These are phyloP conservation scores for Candida xiaguanensis DNA, from an alignment of 805 yeast species.

Conservation along the genomic window DNA sequence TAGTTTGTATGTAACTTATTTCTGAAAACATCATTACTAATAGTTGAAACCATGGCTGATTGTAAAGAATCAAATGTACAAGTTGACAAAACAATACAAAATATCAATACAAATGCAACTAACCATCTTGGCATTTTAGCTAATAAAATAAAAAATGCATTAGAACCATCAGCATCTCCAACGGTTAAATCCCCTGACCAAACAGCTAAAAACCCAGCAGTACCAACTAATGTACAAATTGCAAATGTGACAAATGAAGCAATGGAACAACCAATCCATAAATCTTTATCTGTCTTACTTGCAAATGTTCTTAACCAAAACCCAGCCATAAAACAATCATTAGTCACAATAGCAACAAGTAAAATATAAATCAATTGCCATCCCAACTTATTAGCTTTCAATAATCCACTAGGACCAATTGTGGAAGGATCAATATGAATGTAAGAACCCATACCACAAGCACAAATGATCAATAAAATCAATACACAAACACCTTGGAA, in stretches of 20 bases:
- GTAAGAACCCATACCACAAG: constrained; percentile 75
- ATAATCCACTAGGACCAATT: constrained; percentile 62
- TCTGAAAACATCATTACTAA: constrained; percentile 86
- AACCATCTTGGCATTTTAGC: constrained; percentile 81
- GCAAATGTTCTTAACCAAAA: constrained; percentile 96
- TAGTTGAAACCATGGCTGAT: constrained; percentile 81
- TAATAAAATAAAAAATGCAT: constrained; percentile 71
- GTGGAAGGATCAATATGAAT: constrained; percentile 60
- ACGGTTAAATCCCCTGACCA: constrained; percentile 74
- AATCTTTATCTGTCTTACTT: constrained; percentile 69
- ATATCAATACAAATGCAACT: constrained; percentile 75
- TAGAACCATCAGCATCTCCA: constrained; percentile 52
- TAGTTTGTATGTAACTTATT: constrained; percentile 67
- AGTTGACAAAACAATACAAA: constrained; percentile 69
- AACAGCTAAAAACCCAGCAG: constrained; percentile 82
- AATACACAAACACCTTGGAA: constrained; percentile 77
- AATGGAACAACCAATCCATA: constrained; percentile 68
- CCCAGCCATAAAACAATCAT: constrained; percentile 86
- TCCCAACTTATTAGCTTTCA: constrained; percentile 67
- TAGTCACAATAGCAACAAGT: constrained; percentile 82
- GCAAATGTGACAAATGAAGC: constrained; percentile 66
- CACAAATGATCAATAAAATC: constrained; percentile 62
- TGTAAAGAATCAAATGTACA: constrained; percentile 89
- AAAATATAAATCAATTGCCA: constrained; percentile 88
- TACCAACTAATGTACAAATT: constrained; percentile 70